A percentile compares a stretch with the other conserved stretches of the same genome.
Conservation (phyloP, 305 asterid species). For the Fraxinus dipetala region DNA sequence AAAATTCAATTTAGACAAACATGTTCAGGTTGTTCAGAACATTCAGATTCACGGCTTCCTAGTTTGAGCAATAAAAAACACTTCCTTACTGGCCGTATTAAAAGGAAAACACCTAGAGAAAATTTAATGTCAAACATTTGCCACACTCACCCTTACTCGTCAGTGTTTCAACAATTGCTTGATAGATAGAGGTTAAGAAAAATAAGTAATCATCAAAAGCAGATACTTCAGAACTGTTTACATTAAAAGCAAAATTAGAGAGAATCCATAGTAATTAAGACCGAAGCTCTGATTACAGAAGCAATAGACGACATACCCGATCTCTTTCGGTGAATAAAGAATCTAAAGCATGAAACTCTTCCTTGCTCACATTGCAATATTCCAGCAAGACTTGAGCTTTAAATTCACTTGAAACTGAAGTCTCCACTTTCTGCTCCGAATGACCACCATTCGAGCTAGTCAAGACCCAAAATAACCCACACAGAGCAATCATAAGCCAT, state of each 20-base stretch:
- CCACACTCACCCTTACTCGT: neutral
- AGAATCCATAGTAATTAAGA: neutral
- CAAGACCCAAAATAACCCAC: slow-evolving; percentile 38
- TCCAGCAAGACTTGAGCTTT: slow-evolving; percentile 32
- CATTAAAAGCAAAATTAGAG: neutral
- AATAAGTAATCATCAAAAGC: neutral
- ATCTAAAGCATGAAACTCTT: slow-evolving; percentile 40
- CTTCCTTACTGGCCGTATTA: neutral
- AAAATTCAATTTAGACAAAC: neutral
- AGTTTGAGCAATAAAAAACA: neutral
- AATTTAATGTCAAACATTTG: neutral
- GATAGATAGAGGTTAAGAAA: neutral
- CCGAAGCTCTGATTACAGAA: neutral
- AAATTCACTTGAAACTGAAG: slow-evolving; percentile 31
- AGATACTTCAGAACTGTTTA: neutral
- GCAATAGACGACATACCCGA: slow-evolving; percentile 29
- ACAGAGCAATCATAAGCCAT: slow-evolving; percentile 33
- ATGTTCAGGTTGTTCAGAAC: neutral
- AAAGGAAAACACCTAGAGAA: neutral
- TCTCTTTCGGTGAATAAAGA: slow-evolving; percentile 31
- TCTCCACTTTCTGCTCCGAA: slow-evolving; percentile 28
- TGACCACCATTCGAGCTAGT: slow-evolving; percentile 24
- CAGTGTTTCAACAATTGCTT: neutral
- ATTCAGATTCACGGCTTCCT: neutral
- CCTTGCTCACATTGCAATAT: slow-evolving; percentile 51